phyloP scores from a whole-genome alignment of 2,329 filamentous ascomycete species.

The Trematosphaeria pertusa region DNA sequence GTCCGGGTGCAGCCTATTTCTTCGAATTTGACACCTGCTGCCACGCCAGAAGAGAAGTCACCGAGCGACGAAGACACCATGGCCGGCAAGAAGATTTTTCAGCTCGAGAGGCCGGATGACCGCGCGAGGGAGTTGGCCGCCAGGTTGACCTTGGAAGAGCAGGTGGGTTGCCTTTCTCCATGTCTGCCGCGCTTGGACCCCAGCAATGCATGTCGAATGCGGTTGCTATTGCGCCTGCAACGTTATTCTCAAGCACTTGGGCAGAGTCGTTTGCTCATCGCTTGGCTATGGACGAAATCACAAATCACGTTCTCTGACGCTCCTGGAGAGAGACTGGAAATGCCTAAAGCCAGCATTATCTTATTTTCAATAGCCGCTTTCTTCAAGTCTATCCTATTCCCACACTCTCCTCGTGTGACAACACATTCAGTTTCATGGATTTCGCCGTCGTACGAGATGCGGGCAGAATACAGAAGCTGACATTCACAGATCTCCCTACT shows the following conservation, averaged over 20 bases:
- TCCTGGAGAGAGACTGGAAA: too few species aligned
- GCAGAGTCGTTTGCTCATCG: background rate
- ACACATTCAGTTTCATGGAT: background rate
- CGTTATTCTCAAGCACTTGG: slow-evolving; percentile 5
- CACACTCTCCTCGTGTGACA: too few species aligned
- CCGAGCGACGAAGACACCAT: slow-evolving; percentile 34
- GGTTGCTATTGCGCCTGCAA: slow-evolving; percentile 13
- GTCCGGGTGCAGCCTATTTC: slow-evolving; percentile 40
- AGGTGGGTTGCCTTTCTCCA: slow-evolving; percentile 37
- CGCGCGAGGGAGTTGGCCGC: slow-evolving; percentile 44
- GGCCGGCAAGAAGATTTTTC: slow-evolving; percentile 43
- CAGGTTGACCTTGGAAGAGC: slow-evolving; percentile 47
- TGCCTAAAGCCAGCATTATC: too few species aligned
- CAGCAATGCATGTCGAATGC: too few species aligned
- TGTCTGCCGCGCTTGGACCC: slow-evolving; percentile 11
- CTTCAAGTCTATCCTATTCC: too few species aligned
- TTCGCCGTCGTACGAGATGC: background rate
- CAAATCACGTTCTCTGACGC: too few species aligned
- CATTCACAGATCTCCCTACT: slow-evolving; percentile 44
- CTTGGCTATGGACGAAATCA: too few species aligned
- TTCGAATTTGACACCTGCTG: slow-evolving; percentile 36
- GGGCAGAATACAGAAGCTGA: slow-evolving; percentile 28
- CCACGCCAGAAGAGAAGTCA: slow-evolving; percentile 35
- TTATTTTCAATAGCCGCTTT: too few species aligned
- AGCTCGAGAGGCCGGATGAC: slow-evolving; percentile 40